phyloP scores from a whole-genome alignment of 805 yeast genomes.

The Candida gorgasii region DNA sequence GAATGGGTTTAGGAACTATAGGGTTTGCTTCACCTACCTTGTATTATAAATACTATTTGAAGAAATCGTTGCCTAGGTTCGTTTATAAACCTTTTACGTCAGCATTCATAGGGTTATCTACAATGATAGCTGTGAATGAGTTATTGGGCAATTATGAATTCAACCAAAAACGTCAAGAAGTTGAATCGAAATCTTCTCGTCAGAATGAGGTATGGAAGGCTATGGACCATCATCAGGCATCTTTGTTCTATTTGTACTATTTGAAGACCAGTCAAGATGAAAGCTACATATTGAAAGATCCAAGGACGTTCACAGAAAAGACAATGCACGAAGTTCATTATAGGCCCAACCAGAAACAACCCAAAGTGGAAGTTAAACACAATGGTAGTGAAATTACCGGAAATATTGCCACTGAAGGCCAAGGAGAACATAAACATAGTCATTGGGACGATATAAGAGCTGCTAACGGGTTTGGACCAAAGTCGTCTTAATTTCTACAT shows the following conservation, averaged over 20 bases:
- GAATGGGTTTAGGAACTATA: conserved; percentile 26
- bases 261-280: conserved; percentile 52
- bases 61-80: conserved; percentile 6
- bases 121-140: conserved; percentile 27
- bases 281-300: conserved; percentile 55
- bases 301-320: conserved; percentile 36
- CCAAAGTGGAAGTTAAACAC: conserved; percentile 6
- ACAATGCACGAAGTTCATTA: conserved; percentile 31
- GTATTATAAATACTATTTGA: conserved; percentile 16
- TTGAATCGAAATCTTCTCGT: conserved; percentile 15
- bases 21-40: conserved; percentile 35
- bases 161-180: conserved; percentile 17
- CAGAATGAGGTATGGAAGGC: conserved; percentile 34
- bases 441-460: conserved; percentile 40
- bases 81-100: conserved; percentile 36
- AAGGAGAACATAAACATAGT: neutral
- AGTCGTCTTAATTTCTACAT: neutral
- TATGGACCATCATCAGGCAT: conserved; percentile 36
- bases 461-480: conserved; percentile 21
- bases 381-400: conserved; percentile 6
- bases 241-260: conserved; percentile 49
- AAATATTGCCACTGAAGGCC: no score
- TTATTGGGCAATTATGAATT: conserved; percentile 26
- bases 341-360: conserved; percentile 16
- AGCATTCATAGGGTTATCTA: conserved; percentile 29